Evolutionary conservation across 257 asterid species (phyloP), one percentile per base, ranked within the genome.

Genomic region (Scutellaria barbata): DNA sequence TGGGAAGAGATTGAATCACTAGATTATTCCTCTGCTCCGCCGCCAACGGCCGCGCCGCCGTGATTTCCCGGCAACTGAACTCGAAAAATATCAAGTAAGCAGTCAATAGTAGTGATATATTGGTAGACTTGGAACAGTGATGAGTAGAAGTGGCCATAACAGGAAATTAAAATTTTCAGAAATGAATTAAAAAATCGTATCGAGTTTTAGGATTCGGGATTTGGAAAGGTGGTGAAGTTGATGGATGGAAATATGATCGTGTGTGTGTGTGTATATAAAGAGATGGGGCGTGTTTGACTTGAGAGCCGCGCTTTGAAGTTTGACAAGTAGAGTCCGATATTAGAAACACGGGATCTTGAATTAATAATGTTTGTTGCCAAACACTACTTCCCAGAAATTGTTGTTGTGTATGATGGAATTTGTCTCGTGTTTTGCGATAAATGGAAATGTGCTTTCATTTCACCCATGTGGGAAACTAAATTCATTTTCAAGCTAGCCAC

Each of bases 1-100:
- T 75, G 0, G 90, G 92, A 41, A 88, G 89, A 9, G 88, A 82
- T 55, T 84, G 87, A 16, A 81, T 65, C 0, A 82, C 59, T 0
- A 82, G 78, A 51, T 72, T 77, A 6, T 46, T 46, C 63, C 58
- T 57, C 87, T 22, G 54, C 66, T 82, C 83, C 56, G 76, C 77
- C 33, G 60, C 66, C 30, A 83, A 2, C 9, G 73, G 74, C 41
- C 95, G 78, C 10, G 10, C 42, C 1, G 77, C 91, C 25, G 14
- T 56, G 2, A 50, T 77, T 5, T 74, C 52, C 3, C 4, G 52
- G 8, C 68, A 66, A 33, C 11, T 47, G 25, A 6, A 48, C 45
- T 66, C 42, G 4, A 63, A 40, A n/a, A 33, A 11, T 41, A 79
- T 20, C 53, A 79, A 42, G 22, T 22, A 48, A 50, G 52, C 35